Evolutionary conservation across 2,329 filamentous ascomycete species (phyloP), one percentile per base, ranked within the genome.

Genomic region (Emergomyces orientalis): DNA sequence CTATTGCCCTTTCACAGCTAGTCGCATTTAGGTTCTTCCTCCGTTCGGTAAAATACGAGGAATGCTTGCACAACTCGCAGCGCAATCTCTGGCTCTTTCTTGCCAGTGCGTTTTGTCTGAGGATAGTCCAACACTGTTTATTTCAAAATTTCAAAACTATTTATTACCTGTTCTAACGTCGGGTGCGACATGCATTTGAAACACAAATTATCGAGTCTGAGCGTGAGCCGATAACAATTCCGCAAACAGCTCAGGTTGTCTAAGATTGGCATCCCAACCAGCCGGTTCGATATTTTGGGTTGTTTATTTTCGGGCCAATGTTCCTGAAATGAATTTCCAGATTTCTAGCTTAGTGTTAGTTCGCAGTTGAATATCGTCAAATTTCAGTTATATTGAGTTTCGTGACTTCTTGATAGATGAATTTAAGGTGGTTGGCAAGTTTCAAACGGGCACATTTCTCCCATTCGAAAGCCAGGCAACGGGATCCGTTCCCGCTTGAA

Each of bases 1-100:
- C 22, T 4, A 11, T n/a, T 7, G 7, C 8, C 5, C 17, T 55
- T 13, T 55, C 30, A 34, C 51, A 55, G 9, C 54, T 57, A 57
- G 34, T 41, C 54, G 54, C 54, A 39, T 57, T 57, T 41, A 57
- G 54, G 54, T 4, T 57, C 54, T 13, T 57, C 9, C 54, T 41
- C 54, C 54, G 54, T 9, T 1, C 34, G 41, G 30, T 22, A 1
- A 17, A 37, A 3, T 17, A 37, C 19, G 17, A 13, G 32, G 6
- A 22, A 41, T 39, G 13, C 34, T 41, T 37, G 34, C 47, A 30
- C 25, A 25, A 51, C 27, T 49, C 3, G 13, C 22, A 25, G 11
- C 1, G 2, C 30, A n/a, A 37, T 37, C 17, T 37, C 52, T 11
- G 37, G 11, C 9, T 30, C 19, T 47, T 47, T 47, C 37, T 11